phyloP scores from a whole-genome alignment of 1,284 basidiomycete species.

The Salmacisia buchloeana region DNA sequence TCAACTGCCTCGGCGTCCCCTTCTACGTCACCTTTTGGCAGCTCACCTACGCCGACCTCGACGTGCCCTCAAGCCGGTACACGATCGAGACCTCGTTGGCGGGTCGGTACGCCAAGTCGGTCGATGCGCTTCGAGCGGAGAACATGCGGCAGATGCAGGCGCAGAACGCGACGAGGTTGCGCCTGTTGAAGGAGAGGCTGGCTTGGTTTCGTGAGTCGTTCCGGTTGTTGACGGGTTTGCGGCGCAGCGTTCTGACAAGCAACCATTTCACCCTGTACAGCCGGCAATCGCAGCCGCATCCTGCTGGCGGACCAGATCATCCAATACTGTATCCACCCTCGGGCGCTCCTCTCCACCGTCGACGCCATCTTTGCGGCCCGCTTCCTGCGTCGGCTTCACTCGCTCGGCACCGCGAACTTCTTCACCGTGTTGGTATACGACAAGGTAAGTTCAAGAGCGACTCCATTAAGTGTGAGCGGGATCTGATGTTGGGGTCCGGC shows the following conservation, averaged over 20 bases:
- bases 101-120: conserved; percentile 10
- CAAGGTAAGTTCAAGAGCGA: conserved; percentile 72
- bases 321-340: conserved; percentile 87
- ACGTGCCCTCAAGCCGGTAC: conserved; percentile 49
- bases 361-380: conserved; percentile 91
- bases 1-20: conserved; percentile 27
- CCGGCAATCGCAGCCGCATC: not conserved
- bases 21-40: conserved; percentile 51
- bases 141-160: conserved; percentile 69
- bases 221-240: not conserved
- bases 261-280: not conserved
- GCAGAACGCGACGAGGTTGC: conserved; percentile 67
- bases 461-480: not conserved
- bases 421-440: conserved; percentile 79
- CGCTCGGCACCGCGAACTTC: conserved; percentile 78
- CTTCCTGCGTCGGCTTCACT: conserved; percentile 80
- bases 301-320: conserved; percentile 56
- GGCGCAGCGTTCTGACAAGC: not conserved
- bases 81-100: conserved; percentile 35
- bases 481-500: not conserved
- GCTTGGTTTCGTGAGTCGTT: conserved; percentile 67
- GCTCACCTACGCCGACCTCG: conserved; percentile 40
- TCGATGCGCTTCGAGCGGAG: conserved; percentile 53
- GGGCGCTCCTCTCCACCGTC: conserved; percentile 84
- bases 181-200: conserved; percentile 71